Evolutionary conservation across 805 yeast genomes (phyloP), one percentile per base, ranked within the genome.

Genomic region (Candida tammaniensis): DNA sequence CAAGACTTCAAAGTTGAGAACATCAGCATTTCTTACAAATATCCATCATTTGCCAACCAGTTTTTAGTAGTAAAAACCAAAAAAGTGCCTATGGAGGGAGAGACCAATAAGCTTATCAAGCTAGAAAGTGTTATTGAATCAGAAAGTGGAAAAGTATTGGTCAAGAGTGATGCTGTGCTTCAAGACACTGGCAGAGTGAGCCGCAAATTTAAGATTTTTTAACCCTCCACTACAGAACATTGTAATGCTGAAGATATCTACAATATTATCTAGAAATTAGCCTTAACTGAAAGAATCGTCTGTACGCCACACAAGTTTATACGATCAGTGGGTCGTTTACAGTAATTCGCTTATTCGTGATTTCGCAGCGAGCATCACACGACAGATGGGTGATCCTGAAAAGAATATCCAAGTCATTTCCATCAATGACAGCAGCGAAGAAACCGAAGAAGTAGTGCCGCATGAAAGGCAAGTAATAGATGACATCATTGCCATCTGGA

Each of bases 41-140:
- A 70, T 40, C 96, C 96, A 7, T 80, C 95, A 0, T 56, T 83
- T 34, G 88, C 91, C 10, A 80, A 86, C 51, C 87, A 79, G 41
- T 85, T 87, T 48, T 68, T 87, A 24, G 70, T 84, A 3, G 68
- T 88, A 12, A 78, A 72, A 48, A 75, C 87, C 0, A 47, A 36
- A 14, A 44, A 42, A 22, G 56, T 70, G 14, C 57, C 66, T 14
- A 36, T 46, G 17, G 42, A 36, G 2, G 39, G 42, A 11, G 64
- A 63, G 20, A 49, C 54, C 16, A 43, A 51, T 12, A 61, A 68
- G 17, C 54, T 55, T 5, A 55, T 71, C 6, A 51, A 47, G 5
- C 73, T 80, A 20, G 68, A 64, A 14, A 79, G 85, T 13, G 60
- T 62, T 16, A 68, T 85, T 27, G 76, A 76, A 42, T 67, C 73